phyloP scores from a whole-genome alignment of 2,329 filamentous ascomycete genomes.

The Alternaria ethzedia region DNA sequence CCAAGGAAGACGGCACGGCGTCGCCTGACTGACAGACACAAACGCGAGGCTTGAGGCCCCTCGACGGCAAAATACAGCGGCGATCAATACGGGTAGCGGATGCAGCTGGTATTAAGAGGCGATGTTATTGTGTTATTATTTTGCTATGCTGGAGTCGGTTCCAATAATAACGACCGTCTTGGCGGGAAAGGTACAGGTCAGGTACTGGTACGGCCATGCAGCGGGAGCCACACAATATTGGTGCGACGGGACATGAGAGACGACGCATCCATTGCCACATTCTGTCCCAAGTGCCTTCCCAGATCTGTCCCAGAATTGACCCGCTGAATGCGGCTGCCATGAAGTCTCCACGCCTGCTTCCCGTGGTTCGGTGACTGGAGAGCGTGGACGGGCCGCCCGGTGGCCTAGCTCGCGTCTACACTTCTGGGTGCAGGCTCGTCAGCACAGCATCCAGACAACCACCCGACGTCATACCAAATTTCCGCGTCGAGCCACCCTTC shows the following conservation, averaged over 20 bases:
- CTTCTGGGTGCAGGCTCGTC: slow-evolving; percentile 31
- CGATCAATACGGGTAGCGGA: slow-evolving; percentile 13
- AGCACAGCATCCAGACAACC: slow-evolving; percentile 10
- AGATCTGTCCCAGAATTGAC: neutral
- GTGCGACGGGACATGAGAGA: neutral
- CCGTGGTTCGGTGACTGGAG: slow-evolving; percentile 4
- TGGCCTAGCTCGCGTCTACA: slow-evolving; percentile 28
- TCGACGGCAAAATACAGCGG: slow-evolving; percentile 10
- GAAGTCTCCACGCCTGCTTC: neutral
- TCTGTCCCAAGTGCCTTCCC: neutral
- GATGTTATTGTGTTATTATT: slow-evolving; percentile 8
- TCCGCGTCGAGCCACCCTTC: neutral
- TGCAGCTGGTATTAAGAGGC: neutral
- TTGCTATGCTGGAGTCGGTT: slow-evolving; percentile 21
- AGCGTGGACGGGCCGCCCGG: slow-evolving; percentile 8
- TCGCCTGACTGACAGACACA: slow-evolving; percentile 33
- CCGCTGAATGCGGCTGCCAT: neutral
- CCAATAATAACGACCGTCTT: slow-evolving; percentile 33
- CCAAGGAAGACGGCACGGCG: slow-evolving; percentile 28
- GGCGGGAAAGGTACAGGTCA: slow-evolving; percentile 17
- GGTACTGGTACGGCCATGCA: slow-evolving; percentile 20
- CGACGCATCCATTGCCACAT: neutral
- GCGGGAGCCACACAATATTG: slow-evolving; percentile 17
- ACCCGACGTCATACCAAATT: slow-evolving; percentile 19
- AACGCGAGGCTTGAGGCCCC: neutral